phyloP scores from a whole-genome alignment of 306 rosid genomes.

The Ochetophila trinervis region DNA sequence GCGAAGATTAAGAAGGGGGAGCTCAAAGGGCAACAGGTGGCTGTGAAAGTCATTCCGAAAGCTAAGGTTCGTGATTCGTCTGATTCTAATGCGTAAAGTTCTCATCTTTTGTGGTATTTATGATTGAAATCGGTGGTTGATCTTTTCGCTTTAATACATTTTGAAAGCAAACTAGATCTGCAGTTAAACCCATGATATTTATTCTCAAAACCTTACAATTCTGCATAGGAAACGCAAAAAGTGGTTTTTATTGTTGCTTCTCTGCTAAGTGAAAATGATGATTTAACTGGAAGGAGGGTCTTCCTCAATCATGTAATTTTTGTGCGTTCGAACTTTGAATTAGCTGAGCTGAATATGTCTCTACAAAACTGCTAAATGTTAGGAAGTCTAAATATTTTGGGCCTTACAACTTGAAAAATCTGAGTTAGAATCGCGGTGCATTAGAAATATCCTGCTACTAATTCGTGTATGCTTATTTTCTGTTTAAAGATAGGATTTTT shows the following conservation, averaged over 20 bases:
- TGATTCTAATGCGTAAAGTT: background rate
- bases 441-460: background rate
- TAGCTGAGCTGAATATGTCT: background rate
- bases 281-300: background rate
- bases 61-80: constrained; percentile 49
- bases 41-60: constrained; percentile 91
- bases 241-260: background rate
- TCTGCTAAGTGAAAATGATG: background rate
- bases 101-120: background rate
- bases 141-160: background rate
- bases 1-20: constrained; percentile 74
- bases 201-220: background rate
- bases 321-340: background rate
- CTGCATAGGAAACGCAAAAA: background rate
- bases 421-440: too few relatives aligned
- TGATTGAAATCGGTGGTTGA: background rate
- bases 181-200: background rate
- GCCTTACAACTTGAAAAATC: too few relatives aligned
- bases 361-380: background rate
- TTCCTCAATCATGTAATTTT: constrained; percentile 4
- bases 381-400: background rate
- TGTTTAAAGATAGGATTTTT: background rate
- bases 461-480: background rate
- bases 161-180: constrained; percentile 14
- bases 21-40: constrained; percentile 63